A percentile compares a stretch with the other conserved stretches of the same genome.
These are phyloP conservation scores for Ogataea sp. DNA, from an alignment of 805 yeast species.

Conservation along the genomic window DNA sequence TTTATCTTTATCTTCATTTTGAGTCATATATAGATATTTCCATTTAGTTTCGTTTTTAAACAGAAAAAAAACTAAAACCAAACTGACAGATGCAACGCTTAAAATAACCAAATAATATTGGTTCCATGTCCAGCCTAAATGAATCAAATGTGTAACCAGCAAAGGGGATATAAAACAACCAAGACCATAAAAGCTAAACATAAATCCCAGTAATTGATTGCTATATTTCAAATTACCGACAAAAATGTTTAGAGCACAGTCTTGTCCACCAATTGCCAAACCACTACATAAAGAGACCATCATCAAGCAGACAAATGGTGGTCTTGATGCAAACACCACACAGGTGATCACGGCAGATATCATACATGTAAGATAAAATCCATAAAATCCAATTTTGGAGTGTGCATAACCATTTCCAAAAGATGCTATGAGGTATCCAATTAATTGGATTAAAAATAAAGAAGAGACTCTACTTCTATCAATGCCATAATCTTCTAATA, in stretches of 20 bases:
- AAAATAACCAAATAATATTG: constrained; percentile 35
- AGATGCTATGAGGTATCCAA: constrained; percentile 42
- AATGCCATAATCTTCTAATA: constrained; percentile 38
- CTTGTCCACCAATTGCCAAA: constrained; percentile 48
- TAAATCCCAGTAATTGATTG: constrained; percentile 41
- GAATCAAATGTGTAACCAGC: constrained; percentile 32
- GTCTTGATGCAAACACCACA: constrained; percentile 27
- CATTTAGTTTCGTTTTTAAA: constrained; percentile 37
- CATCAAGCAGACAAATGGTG: constrained; percentile 35
- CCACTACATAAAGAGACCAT: constrained; percentile 37
- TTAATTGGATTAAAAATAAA: constrained; percentile 42
- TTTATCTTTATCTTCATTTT: background rate
- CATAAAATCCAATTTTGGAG: constrained; percentile 37
- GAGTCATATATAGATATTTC: constrained; percentile 23
- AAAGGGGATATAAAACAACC: constrained; percentile 48
- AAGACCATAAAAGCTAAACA: constrained; percentile 46
- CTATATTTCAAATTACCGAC: constrained; percentile 37
- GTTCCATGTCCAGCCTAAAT: constrained; percentile 33
- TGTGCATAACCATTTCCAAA: constrained; percentile 36
- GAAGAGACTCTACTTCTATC: constrained; percentile 40
- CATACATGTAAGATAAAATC: constrained; percentile 28
- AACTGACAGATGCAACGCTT: constrained; percentile 16
- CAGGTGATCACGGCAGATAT: constrained; percentile 4
- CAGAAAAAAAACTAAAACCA: constrained; percentile 17
- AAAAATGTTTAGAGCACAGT: constrained; percentile 49